Percentiles rank a stretch among this genome's conserved stretches.
These are phyloP conservation scores for Schwanniomyces yamadae DNA, from an alignment of 805 yeast species.

Conservation along the genomic window DNA sequence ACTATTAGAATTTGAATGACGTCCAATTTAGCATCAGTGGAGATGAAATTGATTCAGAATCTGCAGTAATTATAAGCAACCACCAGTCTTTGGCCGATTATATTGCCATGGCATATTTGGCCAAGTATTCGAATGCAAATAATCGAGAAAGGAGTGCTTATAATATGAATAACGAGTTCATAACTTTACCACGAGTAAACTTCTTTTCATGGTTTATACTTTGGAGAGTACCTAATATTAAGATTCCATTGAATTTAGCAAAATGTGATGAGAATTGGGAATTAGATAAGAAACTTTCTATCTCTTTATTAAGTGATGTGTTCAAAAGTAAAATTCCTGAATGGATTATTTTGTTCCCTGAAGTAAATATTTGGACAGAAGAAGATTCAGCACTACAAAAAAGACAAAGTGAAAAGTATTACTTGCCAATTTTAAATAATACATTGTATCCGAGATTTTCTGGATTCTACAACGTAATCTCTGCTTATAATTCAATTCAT, in stretches of 20 bases:
- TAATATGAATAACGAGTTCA: constrained; percentile 3
- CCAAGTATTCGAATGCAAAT: constrained; percentile 24
- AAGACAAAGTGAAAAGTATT: constrained; percentile 53
- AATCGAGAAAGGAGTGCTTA: constrained; percentile 1
- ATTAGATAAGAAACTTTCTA: constrained; percentile 38
- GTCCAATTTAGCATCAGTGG: constrained; percentile 43
- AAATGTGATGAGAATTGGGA: constrained; percentile 73
- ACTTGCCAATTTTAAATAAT: constrained; percentile 58
- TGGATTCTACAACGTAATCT: constrained; percentile 50
- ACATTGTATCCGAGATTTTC: constrained; percentile 78
- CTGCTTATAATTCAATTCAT: constrained; percentile 33
- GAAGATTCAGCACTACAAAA: constrained; percentile 50
- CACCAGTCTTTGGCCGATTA: constrained; percentile 72
- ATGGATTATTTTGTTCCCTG: constrained; percentile 81
- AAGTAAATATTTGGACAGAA: constrained; percentile 67
- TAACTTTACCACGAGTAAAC: constrained; percentile 44
- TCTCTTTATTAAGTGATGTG: constrained; percentile 34
- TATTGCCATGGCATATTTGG: constrained; percentile 47
- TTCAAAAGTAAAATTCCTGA: constrained; percentile 40
- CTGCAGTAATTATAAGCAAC: constrained; percentile 49
- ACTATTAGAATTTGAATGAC: constrained; percentile 31
- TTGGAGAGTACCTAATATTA: constrained; percentile 59
- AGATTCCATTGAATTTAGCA: constrained; percentile 45
- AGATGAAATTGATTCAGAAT: constrained; percentile 34
- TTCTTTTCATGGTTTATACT: constrained; percentile 72